Base-by-base conservation (phyloP, 2,329 filamentous ascomycete genomes). In the Aspergillus puulaauensis region DNA sequence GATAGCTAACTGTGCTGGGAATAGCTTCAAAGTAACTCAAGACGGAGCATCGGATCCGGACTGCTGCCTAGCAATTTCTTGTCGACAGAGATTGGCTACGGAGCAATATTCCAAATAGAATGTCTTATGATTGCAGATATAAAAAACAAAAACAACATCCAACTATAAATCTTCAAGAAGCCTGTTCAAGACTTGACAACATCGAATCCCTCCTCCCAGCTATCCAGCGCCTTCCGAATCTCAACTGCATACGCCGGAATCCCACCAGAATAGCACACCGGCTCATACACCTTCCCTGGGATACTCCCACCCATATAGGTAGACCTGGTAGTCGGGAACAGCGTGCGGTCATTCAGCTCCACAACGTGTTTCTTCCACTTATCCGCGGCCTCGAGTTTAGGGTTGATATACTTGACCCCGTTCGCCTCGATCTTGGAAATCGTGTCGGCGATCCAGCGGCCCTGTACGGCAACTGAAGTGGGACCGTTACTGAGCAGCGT, bases 231-330 rank as follows among this genome's bases (percentile, higher is more conserved):
- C 11, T 55, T 2, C 6, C 61, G 57, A 33, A 64, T 64, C 23
- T 66, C 57, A 12, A 49, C 23, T 19, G 52, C 49, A 47, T 69
- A 68, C 9, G 48, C 33, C 0, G 65, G 61, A 3, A 66, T 49
- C 6, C 66, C 67, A 15, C 53, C 66, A 0, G 61, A 21, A 54
- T 65, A 86, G 48, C 79, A 79, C 8, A 85, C 69, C 1, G 79
- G 79, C 71, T 86, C 83, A 24, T 74, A 74, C 0, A 74, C 64
- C 71, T 86, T 85, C 0, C 79, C 82, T 0, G 83, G 83, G 2
- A 85, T 75, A 41, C 75, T 83, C 0, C 77, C 80, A 3, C 84
- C 84, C 79, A 85, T 83, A 60, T 84, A 86, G 19, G 80, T 85
- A 6, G 76, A 81, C 24, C 70, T 73, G 0, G 78, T 78, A 0